Conservation (phyloP, 2,329 filamentous ascomycete genomes). For the Ceratocystis cubensis region DNA sequence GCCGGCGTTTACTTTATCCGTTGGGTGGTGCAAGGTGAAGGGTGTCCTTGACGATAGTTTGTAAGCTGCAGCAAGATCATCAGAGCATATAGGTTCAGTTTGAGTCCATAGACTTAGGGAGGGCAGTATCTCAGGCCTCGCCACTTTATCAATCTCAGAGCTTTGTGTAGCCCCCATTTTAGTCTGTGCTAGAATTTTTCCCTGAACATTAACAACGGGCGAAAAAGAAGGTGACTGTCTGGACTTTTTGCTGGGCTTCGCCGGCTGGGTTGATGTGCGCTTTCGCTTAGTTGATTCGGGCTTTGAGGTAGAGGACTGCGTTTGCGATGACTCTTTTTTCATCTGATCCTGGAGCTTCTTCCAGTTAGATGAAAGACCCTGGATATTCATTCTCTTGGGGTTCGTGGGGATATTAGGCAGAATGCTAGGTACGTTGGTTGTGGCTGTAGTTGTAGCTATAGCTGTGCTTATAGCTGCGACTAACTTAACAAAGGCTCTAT, state of each 20-base stretch:
- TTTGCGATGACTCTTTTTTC: slow-evolving; percentile 32
- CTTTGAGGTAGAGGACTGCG: slow-evolving; percentile 24
- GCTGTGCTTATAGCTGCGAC: too few relatives aligned
- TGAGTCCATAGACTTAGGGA: slow-evolving; percentile 48
- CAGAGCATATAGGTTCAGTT: slow-evolving; percentile 48
- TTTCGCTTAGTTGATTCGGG: slow-evolving; percentile 28
- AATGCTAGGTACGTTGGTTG: neutral
- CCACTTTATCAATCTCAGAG: slow-evolving; percentile 32
- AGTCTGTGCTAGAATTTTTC: slow-evolving; percentile 25
- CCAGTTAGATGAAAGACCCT: slow-evolving; percentile 57
- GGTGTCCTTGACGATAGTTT: slow-evolving; percentile 39
- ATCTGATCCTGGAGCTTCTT: slow-evolving; percentile 59
- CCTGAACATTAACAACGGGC: neutral
- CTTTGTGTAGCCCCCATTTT: slow-evolving; percentile 48
- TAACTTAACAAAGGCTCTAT: too few relatives aligned
- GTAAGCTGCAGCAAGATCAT: slow-evolving; percentile 51
- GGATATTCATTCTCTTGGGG: slow-evolving; percentile 20
- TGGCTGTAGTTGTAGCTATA: too few relatives aligned
- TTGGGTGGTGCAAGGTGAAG: slow-evolving; percentile 35
- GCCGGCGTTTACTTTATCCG: slow-evolving; percentile 51
- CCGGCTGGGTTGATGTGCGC: slow-evolving; percentile 20
- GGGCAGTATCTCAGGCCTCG: slow-evolving; percentile 30
- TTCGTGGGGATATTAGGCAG: neutral
- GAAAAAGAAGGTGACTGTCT: slow-evolving; percentile 18
- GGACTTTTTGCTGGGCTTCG: slow-evolving; percentile 16